A percentile compares a stretch with the other conserved stretches of the same genome.
Evolutionary conservation across 106 monocot species (phyloP).

Genomic region (Amphibolis antarctica): DNA sequence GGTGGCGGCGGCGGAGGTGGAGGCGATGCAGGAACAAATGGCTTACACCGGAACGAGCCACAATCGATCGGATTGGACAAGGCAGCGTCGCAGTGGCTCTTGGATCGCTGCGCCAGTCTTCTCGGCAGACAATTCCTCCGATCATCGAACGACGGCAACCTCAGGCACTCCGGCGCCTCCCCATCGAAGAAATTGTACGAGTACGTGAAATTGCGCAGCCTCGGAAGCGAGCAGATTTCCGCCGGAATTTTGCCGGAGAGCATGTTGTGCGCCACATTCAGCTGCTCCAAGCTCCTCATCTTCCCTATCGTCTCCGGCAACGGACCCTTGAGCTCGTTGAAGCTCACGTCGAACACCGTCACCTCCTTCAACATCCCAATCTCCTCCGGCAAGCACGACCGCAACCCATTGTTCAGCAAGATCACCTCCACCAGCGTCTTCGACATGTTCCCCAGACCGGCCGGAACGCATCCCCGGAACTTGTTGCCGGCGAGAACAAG

Average conservation of each 20-base stretch:
- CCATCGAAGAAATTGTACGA: conserved; percentile 56
- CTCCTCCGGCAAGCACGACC: conserved; percentile 30
- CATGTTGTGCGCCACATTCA: conserved; percentile 33
- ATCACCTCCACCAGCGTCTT: conserved; percentile 31
- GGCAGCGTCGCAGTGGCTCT: conserved; percentile 33
- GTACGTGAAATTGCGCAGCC: conserved; percentile 36
- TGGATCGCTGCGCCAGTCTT: conserved; percentile 26
- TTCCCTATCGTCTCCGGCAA: conserved; percentile 27
- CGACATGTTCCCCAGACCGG: conserved; percentile 27
- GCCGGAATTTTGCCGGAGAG: conserved; percentile 41
- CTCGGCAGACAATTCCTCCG: conserved; percentile 32
- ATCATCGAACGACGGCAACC: conserved; percentile 28
- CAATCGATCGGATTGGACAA: conserved; percentile 23
- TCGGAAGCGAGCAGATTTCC: conserved; percentile 23
- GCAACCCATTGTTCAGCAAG: conserved; percentile 36
- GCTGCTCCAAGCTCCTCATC: conserved; percentile 28
- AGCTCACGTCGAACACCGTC: conserved; percentile 39
- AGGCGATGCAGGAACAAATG: conserved; percentile 3
- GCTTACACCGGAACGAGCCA: conserved; percentile 11
- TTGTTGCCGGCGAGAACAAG: conserved; percentile 43
- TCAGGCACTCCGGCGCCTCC: conserved; percentile 25
- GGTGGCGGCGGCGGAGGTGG: conserved; percentile 6
- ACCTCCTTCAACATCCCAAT: conserved; percentile 23
- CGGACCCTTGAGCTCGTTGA: conserved; percentile 32
- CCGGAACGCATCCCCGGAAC: conserved; percentile 36